These are phyloP conservation scores for Leptosphaerulina australis DNA, from an alignment of 2,329 filamentous ascomycete species.

Conservation along the genomic window DNA sequence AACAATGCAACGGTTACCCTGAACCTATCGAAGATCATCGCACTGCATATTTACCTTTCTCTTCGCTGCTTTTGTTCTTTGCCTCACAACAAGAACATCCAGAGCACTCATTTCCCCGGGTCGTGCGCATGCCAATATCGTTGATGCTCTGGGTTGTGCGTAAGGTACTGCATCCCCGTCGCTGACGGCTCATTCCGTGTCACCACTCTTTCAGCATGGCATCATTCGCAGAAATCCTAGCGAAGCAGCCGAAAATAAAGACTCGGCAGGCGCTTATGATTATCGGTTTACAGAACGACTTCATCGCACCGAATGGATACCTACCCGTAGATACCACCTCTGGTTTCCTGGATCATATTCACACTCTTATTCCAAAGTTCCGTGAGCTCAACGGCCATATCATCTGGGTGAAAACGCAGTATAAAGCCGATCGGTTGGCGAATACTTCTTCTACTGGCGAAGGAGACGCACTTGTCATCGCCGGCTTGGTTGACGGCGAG, in stretches of 20 bases:
- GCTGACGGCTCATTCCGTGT: constrained; percentile 3
- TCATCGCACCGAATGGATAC: constrained; percentile 71
- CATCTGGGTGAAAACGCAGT: constrained; percentile 84
- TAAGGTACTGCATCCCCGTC: constrained; percentile 1
- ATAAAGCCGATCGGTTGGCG: constrained; percentile 65
- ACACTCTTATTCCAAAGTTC: constrained; percentile 72
- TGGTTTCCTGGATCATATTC: constrained; percentile 70
- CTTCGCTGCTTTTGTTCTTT: constrained; percentile 5
- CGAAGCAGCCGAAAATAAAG: constrained; percentile 59
- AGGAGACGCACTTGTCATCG: constrained; percentile 53
- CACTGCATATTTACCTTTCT: neutral
- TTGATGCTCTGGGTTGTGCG: constrained; percentile 5
- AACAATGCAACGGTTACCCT: constrained; percentile 7
- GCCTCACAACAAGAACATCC: neutral
- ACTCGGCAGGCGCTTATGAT: constrained; percentile 75
- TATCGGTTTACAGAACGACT: constrained; percentile 90
- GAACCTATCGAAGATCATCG: constrained; percentile 6
- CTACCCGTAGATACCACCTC: constrained; percentile 68
- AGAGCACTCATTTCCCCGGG: neutral
- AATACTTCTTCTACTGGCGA: constrained; percentile 58
- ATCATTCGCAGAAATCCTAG: constrained; percentile 53
- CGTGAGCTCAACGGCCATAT: constrained; percentile 71
- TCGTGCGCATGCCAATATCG: constrained; percentile 8
- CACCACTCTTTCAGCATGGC: constrained; percentile 36
- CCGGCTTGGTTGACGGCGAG: constrained; percentile 45